These are phyloP conservation scores for Penicillium egyptiacum DNA, from an alignment of 495 filamentous ascomycete genomes.

Conservation along the genomic window DNA sequence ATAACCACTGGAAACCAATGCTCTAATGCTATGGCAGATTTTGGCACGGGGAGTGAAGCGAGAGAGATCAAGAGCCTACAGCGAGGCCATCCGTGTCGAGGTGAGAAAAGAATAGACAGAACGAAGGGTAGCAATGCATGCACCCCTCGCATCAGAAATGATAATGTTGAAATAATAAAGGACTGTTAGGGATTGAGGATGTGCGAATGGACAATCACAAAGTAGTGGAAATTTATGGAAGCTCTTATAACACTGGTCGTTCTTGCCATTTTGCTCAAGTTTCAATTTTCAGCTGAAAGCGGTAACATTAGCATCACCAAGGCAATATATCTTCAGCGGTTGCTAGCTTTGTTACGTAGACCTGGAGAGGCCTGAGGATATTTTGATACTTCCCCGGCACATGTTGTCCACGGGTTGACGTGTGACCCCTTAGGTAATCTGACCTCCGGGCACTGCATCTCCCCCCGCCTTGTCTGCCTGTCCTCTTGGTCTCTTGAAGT, in stretches of 20 bases:
- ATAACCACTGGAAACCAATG: conserved; percentile 5
- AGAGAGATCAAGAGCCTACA: conserved; percentile 6
- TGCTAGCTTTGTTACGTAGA: not conserved
- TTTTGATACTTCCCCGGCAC: conserved; percentile 13
- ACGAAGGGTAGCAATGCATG: not conserved
- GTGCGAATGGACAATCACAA: not conserved
- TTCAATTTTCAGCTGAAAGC: not conserved
- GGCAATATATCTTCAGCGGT: not conserved
- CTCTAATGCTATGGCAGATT: conserved; percentile 3
- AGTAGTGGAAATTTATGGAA: not conserved
- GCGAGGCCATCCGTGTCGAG: not conserved
- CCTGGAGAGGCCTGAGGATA: not conserved
- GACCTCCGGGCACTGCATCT: conserved; percentile 13
- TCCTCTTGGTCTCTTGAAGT: conserved; percentile 10
- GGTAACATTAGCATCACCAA: not conserved
- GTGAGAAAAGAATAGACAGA: not conserved
- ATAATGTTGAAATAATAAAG: conserved; percentile 5
- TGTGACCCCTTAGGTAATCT: conserved; percentile 24
- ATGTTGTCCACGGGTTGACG: conserved; percentile 20
- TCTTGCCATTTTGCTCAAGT: not conserved
- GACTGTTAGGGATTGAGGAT: conserved; percentile 8
- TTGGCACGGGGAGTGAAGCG: conserved; percentile 7
- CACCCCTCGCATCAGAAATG: not conserved
- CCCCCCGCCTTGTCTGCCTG: conserved; percentile 36
- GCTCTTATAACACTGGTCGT: not conserved